Percentiles rank a stretch among this genome's conserved stretches.
These are phyloP conservation scores for Colletotrichum theobromicola DNA, from an alignment of 2,329 filamentous ascomycete genomes.

Conservation along the genomic window DNA sequence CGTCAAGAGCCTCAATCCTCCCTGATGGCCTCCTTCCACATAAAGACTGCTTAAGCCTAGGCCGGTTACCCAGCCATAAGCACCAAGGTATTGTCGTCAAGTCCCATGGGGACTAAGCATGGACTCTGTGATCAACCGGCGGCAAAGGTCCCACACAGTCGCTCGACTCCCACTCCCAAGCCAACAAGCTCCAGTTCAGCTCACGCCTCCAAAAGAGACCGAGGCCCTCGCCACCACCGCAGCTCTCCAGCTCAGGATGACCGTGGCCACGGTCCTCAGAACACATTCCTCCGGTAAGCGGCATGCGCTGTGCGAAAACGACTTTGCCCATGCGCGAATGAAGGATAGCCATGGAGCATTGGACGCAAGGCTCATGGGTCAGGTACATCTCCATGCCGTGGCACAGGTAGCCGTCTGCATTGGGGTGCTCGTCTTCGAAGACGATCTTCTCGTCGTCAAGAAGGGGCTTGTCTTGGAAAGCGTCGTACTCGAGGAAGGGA, in stretches of 20 bases:
- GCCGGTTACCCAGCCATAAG: constrained; percentile 13
- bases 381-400: constrained; percentile 92
- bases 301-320: constrained; percentile 81
- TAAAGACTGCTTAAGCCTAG: constrained; percentile 21
- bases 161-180: constrained; percentile 74
- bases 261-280: constrained; percentile 70
- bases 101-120: constrained; percentile 40
- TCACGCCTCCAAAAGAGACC: constrained; percentile 76
- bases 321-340: constrained; percentile 91
- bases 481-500: constrained; percentile 59
- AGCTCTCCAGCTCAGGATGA: constrained; percentile 38
- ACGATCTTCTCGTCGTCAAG: constrained; percentile 69
- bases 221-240: constrained; percentile 62
- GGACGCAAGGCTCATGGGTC: constrained; percentile 94
- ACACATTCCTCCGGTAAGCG: constrained; percentile 80
- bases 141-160: constrained; percentile 38
- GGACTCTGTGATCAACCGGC: constrained; percentile 52
- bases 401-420: constrained; percentile 86
- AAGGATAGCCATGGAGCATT: constrained; percentile 95
- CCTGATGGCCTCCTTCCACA: background rate
- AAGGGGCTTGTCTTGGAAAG: constrained; percentile 72
- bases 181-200: constrained; percentile 85
- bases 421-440: constrained; percentile 68
- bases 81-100: constrained; percentile 24
- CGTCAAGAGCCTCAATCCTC: background rate